These are phyloP conservation scores for Azolla pinnata DNA, from an alignment of 75 land plant species.

Conservation along the genomic window DNA sequence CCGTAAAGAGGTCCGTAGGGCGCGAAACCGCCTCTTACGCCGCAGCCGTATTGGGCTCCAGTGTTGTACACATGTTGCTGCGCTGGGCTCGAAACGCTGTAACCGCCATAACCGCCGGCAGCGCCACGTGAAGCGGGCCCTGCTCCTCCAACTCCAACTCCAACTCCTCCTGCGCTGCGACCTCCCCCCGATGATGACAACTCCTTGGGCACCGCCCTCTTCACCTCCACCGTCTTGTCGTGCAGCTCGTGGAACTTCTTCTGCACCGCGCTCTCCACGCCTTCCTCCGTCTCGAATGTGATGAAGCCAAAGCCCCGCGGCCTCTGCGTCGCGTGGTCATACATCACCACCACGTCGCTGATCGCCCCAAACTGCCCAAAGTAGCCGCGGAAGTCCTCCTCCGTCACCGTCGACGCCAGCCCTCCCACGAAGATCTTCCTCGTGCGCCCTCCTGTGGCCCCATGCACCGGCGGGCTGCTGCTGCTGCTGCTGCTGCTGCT, in stretches of 20 bases:
- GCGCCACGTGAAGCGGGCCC: no score
- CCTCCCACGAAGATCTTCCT: conserved; percentile 90
- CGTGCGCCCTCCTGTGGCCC: conserved; percentile 27
- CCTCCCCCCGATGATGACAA: conserved; percentile 24
- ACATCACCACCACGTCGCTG: conserved; percentile 85
- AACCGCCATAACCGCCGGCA: no score
- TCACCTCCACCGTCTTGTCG: conserved; percentile 78
- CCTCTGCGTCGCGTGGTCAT: conserved; percentile 65
- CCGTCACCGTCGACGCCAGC: conserved; percentile 51
- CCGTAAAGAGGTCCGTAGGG: conserved; percentile 15
- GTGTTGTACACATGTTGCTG: conserved; percentile 9
- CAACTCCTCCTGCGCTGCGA: conserved; percentile 35
- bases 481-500: conserved; percentile 1
- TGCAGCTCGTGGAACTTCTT: conserved; percentile 74
- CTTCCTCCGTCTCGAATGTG: conserved; percentile 79
- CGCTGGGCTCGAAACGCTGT: conserved; percentile 27
- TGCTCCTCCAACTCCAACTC: conserved; percentile 48
- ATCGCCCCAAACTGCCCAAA: conserved; percentile 75
- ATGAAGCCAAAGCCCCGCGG: conserved; percentile 92
- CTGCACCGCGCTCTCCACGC: conserved; percentile 65
- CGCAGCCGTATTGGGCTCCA: conserved; percentile 3
- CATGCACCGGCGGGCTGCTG: conserved; percentile 14
- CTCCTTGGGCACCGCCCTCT: conserved; percentile 74
- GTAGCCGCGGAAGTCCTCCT: conserved; percentile 65
- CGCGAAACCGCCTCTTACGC: conserved; percentile 17